Evolutionary conservation across 2,329 filamentous ascomycete species (phyloP).

Genomic region (Neocucurbitaria cava): DNA sequence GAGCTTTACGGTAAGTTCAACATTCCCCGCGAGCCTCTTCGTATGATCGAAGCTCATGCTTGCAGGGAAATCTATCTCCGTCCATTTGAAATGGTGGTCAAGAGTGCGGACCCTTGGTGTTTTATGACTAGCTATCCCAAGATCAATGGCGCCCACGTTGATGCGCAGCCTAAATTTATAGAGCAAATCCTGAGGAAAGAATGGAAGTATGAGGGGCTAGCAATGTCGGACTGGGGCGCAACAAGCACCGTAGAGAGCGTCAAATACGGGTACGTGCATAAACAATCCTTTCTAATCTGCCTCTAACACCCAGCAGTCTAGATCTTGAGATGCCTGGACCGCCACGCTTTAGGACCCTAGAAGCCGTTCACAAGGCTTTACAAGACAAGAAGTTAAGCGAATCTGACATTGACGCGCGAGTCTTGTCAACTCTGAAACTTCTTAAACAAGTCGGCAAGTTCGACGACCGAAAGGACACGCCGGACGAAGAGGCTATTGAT

Average conservation of each 20-base stretch:
- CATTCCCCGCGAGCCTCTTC: no score
- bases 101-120: conserved; percentile 62
- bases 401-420: conserved; percentile 8
- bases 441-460: conserved; percentile 16
- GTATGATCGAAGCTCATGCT: conserved; percentile 16
- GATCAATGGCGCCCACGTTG: conserved; percentile 16
- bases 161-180: conserved; percentile 50
- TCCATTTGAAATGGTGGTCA: conserved; percentile 67
- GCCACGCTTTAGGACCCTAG: conserved; percentile 59
- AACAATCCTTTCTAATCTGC: conserved; percentile 28
- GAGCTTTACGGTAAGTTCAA: conserved; percentile 56
- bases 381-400: conserved; percentile 53
- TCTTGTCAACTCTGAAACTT: conserved; percentile 7
- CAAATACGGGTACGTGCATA: conserved; percentile 8
- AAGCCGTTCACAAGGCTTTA: conserved; percentile 68
- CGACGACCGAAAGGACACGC: conserved; percentile 7
- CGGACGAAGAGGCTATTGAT: conserved; percentile 18
- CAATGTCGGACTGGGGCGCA: conserved; percentile 38
- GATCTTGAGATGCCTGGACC: conserved; percentile 42
- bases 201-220: conserved; percentile 53
- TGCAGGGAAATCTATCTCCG: conserved; percentile 43
- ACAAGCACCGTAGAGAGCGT: conserved; percentile 22
- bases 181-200: conserved; percentile 53
- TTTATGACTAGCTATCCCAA: conserved; percentile 59
- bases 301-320: conserved; percentile 16